phyloP scores from a whole-genome alignment of 2,329 filamentous ascomycete genomes.

The Neocucurbitaria cava region DNA sequence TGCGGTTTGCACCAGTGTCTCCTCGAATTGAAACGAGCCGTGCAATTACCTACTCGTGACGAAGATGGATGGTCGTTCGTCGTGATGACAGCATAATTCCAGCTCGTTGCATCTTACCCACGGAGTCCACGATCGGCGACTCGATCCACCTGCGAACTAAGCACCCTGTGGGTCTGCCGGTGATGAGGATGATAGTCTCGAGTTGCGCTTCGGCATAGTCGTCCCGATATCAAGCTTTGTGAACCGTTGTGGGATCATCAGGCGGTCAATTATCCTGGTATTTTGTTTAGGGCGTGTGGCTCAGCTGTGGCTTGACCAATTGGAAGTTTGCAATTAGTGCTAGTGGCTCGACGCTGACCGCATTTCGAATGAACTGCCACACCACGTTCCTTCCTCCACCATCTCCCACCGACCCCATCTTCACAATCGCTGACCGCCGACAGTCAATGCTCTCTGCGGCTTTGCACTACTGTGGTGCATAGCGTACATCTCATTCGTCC shows the following conservation, averaged over 20 bases:
- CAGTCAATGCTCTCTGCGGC: not conserved
- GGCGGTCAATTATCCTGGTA: slow-evolving; percentile 5
- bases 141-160: not conserved
- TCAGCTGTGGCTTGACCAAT: not conserved
- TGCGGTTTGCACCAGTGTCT: not conserved
- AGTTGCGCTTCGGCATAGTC: not conserved
- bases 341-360: not conserved
- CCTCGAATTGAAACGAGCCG: not conserved
- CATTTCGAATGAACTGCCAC: slow-evolving; percentile 1
- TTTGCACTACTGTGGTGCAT: not conserved
- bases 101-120: not conserved
- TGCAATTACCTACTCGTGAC: not conserved
- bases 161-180: not conserved
- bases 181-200: not conserved
- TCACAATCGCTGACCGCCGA: not conserved
- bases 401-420: not conserved
- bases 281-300: not conserved
- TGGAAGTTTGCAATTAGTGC: not conserved
- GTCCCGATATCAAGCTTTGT: slow-evolving; percentile 5
- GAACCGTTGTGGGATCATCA: not conserved
- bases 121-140: not conserved
- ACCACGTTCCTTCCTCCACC: not conserved
- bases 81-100: not conserved
- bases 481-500: not conserved
- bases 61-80: not conserved